Percentiles rank a stretch among this genome's conserved stretches.
Conservation (phyloP, 2,329 filamentous ascomycete species). For the Talaromyces sp. region DNA sequence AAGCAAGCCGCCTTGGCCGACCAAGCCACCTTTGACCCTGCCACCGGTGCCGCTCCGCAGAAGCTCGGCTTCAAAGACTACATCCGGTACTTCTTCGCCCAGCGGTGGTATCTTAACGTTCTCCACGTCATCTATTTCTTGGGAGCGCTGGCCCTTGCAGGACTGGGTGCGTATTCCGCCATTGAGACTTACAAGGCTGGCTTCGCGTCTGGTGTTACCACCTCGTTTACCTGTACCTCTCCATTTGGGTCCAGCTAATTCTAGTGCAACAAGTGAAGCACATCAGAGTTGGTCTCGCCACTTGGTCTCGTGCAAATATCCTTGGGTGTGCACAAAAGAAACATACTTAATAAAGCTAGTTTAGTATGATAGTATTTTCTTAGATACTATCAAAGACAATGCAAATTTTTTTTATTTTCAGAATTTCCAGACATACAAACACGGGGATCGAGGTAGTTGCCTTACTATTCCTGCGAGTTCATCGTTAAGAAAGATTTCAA, state of each 20-base stretch:
- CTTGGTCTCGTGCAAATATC: not conserved
- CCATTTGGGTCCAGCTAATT: not conserved
- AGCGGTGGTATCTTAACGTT: not conserved
- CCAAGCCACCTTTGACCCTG: slow-evolving; percentile 22
- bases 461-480: no score
- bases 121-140: not conserved
- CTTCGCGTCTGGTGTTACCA: not conserved
- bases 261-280: not conserved
- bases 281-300: not conserved
- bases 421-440: no score
- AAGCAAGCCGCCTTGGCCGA: slow-evolving; percentile 20
- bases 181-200: not conserved
- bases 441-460: no score
- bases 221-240: not conserved
- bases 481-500: no score
- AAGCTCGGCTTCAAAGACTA: not conserved
- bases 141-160: not conserved
- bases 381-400: no score
- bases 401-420: not conserved
- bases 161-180: not conserved
- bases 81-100: not conserved
- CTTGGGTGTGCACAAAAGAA: not conserved
- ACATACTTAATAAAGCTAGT: not conserved
- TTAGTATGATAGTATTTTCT: no score
- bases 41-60: slow-evolving; percentile 9